These are phyloP conservation scores for Glarea lozoyensis DNA, from an alignment of 495 filamentous ascomycete species.

Conservation along the genomic window DNA sequence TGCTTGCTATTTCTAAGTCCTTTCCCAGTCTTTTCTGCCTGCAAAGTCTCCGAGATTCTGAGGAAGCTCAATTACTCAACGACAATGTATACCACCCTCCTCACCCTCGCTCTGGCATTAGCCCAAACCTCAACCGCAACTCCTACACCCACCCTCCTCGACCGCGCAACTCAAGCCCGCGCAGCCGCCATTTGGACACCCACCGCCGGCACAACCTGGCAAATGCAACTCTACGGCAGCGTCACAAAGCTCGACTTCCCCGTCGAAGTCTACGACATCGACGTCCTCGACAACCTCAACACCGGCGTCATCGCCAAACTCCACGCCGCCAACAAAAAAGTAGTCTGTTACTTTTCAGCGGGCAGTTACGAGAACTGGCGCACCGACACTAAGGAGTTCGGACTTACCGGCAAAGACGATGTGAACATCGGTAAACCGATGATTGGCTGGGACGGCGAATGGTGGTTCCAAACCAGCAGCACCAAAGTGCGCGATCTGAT, in stretches of 20 bases:
- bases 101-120: too few relatives aligned
- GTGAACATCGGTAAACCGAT: conserved; percentile 46
- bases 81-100: too few relatives aligned
- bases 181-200: conserved; percentile 35
- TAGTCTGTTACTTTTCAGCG: conserved; percentile 69
- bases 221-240: conserved; percentile 37
- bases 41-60: too few relatives aligned
- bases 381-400: conserved; percentile 43
- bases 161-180: too few relatives aligned
- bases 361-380: conserved; percentile 27
- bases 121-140: conserved; percentile 6
- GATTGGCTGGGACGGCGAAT: conserved; percentile 55
- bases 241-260: conserved; percentile 19
- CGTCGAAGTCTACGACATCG: conserved; percentile 45
- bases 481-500: conserved; percentile 52
- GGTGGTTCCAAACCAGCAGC: conserved; percentile 52
- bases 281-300: conserved; percentile 45
- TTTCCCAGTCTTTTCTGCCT: too few relatives aligned
- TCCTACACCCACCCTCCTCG: conserved; percentile 8
- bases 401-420: conserved; percentile 35
- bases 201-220: conserved; percentile 42
- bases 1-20: too few relatives aligned
- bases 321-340: conserved; percentile 38
- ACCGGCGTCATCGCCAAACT: conserved; percentile 35
- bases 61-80: too few relatives aligned